Evolutionary conservation across 2,329 filamentous ascomycete species (phyloP).

Genomic region (Apiospora saccharicola): DNA sequence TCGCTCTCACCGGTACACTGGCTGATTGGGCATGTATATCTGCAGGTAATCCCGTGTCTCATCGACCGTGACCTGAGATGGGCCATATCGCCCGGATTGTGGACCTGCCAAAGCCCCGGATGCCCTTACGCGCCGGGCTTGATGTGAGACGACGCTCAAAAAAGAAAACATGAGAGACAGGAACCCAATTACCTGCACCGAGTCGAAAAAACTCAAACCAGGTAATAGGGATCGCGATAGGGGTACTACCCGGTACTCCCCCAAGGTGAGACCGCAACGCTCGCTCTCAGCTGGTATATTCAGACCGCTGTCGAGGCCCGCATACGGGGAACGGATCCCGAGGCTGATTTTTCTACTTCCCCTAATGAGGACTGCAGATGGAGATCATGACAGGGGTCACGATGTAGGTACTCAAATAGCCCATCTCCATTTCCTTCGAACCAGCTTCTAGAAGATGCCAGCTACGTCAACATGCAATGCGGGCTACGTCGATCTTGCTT

Average conservation of each 20-base stretch:
- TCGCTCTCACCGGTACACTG: not conserved
- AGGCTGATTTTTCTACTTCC: not conserved
- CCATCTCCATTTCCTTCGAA: not conserved
- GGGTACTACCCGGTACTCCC: not conserved
- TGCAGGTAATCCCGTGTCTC: conserved; percentile 21
- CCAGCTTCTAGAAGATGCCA: not conserved
- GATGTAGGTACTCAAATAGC: not conserved
- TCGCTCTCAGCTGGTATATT: not conserved
- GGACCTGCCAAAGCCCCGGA: not conserved
- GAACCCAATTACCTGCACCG: not conserved
- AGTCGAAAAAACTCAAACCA: not conserved
- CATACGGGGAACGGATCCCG: not conserved
- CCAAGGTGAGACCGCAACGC: not conserved
- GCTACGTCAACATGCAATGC: not conserved
- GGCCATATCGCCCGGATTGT: not conserved
- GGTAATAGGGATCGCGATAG: not conserved
- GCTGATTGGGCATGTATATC: not conserved
- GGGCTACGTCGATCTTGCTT: not conserved
- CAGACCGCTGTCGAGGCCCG: not conserved
- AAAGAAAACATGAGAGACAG: not conserved
- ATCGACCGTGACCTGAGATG: not conserved
- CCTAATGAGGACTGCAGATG: not conserved
- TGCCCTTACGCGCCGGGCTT: not conserved
- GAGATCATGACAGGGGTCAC: conserved; percentile 4
- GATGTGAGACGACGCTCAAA: not conserved